A percentile compares a stretch with the other conserved stretches of the same genome.
phyloP scores from a whole-genome alignment of 306 rosid species.

The Cucumis cinereus region DNA sequence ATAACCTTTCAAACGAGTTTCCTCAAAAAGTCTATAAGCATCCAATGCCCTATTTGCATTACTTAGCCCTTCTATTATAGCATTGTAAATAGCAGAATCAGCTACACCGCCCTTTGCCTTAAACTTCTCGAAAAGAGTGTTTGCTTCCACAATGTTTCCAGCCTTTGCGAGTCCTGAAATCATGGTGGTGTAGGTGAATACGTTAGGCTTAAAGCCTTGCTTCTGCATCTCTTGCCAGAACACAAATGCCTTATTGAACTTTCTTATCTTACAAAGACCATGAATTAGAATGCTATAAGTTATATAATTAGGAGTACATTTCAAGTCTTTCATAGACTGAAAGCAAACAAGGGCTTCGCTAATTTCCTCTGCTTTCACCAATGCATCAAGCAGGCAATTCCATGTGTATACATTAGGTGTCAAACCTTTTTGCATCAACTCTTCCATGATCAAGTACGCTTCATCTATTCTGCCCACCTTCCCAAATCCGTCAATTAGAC shows the following conservation, averaged over 20 bases:
- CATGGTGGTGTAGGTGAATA: conserved; percentile 74
- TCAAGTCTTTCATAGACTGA: conserved; percentile 67
- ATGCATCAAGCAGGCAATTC: conserved; percentile 83
- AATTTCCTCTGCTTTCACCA: conserved; percentile 86
- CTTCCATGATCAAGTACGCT: conserved; percentile 84
- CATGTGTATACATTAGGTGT: conserved; percentile 73
- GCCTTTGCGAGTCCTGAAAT: conserved; percentile 79
- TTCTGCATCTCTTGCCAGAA: conserved; percentile 99
- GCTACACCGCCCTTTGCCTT: conserved; percentile 61
- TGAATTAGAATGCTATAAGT: conserved; percentile 87
- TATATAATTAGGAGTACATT: conserved; percentile 58
- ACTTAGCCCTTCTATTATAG: conserved; percentile 83
- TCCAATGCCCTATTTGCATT: conserved; percentile 61
- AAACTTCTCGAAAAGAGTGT: conserved; percentile 60
- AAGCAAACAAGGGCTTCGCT: conserved; percentile 82
- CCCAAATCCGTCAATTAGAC: conserved; percentile 90
- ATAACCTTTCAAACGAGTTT: conserved; percentile 67
- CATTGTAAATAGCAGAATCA: conserved; percentile 75
- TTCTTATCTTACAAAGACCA: conserved; percentile 77
- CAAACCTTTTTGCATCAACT: conserved; percentile 79
- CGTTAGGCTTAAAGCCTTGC: conserved; percentile 65
- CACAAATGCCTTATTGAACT: conserved; percentile 88
- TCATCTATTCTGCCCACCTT: conserved; percentile 96
- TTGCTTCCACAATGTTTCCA: conserved; percentile 72
- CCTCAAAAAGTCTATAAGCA: conserved; percentile 76